Conservation (phyloP, 139 green algal genomes). For the Coccomyxa sp. region DNA sequence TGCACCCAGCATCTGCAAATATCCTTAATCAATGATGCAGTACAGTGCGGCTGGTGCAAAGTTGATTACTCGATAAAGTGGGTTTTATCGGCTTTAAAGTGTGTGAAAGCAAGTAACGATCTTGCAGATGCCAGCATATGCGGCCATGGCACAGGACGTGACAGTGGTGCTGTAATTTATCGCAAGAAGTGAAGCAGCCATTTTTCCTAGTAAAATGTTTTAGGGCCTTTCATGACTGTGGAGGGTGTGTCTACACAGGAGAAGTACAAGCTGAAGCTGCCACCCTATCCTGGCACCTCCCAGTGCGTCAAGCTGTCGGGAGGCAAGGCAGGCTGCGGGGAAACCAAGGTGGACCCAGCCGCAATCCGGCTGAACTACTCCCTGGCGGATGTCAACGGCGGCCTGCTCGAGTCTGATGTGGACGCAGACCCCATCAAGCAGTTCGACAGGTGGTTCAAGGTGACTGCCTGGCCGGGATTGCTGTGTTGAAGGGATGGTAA, state of each 20-base stretch:
- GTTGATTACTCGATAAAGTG: not conserved
- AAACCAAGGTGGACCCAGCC: conserved; percentile 27
- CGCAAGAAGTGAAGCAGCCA: not conserved
- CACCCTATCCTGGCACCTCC: conserved; percentile 61
- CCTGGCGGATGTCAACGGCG: conserved; percentile 36
- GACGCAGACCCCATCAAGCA: conserved; percentile 49
- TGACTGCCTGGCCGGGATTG: not conserved
- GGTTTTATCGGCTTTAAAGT: not conserved
- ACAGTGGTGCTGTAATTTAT: too few relatives aligned
- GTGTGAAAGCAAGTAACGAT: too few relatives aligned
- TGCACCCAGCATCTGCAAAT: not conserved
- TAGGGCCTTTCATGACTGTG: not conserved
- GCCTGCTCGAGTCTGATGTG: conserved; percentile 17
- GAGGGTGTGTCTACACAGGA: conserved; percentile 18
- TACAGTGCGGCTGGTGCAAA: not conserved
- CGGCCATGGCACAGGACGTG: too few relatives aligned
- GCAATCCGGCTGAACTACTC: conserved; percentile 70
- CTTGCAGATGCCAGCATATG: too few relatives aligned
- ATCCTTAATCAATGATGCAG: not conserved
- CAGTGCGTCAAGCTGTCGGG: conserved; percentile 52
- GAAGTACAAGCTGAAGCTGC: conserved; percentile 73
- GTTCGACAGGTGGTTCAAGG: conserved; percentile 33
- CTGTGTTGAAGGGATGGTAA: too few relatives aligned
- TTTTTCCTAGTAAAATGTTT: not conserved
- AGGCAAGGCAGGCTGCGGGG: not conserved